phyloP scores from a whole-genome alignment of 305 asterid genomes.

The Nicotiana rustica region DNA sequence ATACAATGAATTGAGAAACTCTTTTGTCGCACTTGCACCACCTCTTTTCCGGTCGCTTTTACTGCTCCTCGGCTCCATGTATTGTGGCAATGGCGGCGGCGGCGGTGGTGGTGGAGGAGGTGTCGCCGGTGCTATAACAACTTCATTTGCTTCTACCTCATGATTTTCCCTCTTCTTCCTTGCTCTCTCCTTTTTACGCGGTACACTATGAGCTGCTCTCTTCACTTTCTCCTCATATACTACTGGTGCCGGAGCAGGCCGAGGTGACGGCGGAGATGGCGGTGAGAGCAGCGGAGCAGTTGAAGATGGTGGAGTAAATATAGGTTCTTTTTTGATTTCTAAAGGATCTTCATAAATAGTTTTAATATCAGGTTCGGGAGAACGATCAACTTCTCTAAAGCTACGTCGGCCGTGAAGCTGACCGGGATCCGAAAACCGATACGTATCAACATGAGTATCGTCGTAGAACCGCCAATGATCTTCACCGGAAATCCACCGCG shows the following conservation, averaged over 20 bases:
- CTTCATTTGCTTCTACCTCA: conserved; percentile 36
- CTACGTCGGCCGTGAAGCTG: conserved; percentile 70
- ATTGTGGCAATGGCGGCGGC: conserved; percentile 51
- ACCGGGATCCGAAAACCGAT: conserved; percentile 47
- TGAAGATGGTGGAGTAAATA: conserved; percentile 35
- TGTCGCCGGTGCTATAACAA: conserved; percentile 39
- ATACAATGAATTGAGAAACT: conserved; percentile 73
- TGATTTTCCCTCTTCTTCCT: conserved; percentile 39
- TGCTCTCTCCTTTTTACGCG: conserved; percentile 47
- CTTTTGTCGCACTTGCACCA: conserved; percentile 70
- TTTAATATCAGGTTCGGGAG: conserved; percentile 40
- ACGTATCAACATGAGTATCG: conserved; percentile 56
- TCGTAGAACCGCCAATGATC: conserved; percentile 59
- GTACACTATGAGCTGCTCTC: conserved; percentile 42
- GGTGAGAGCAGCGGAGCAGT: conserved; percentile 36
- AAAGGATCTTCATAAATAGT: conserved; percentile 50
- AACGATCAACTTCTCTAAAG: conserved; percentile 54
- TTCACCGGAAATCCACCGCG: conserved; percentile 51
- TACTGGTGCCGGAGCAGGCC: conserved; percentile 27
- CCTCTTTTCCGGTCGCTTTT: conserved; percentile 61
- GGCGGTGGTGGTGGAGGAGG: conserved; percentile 50
- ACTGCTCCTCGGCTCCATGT: conserved; percentile 49
- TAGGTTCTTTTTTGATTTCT: conserved; percentile 29
- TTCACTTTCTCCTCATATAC: conserved; percentile 41
- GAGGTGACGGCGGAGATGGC: conserved; percentile 27